Conservation (phyloP, 2,329 filamentous ascomycete species). For the Dactylellina leptospora region DNA sequence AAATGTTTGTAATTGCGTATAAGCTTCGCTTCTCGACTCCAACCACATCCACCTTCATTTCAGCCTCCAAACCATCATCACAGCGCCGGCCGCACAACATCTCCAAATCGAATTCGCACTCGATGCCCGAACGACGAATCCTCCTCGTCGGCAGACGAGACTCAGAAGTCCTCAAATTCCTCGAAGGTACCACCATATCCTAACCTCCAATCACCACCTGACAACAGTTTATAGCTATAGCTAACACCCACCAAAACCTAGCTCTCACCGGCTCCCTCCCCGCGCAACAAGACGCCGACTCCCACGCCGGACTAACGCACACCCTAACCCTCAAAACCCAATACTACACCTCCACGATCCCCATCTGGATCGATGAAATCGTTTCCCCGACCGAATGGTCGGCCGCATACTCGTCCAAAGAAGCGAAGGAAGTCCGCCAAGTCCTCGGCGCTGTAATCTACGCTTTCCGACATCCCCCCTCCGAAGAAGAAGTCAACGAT, state of each 20-base stretch:
- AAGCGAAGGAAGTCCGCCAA: slow-evolving; percentile 70
- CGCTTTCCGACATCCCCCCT: slow-evolving; percentile 61
- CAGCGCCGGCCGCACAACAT: slow-evolving; percentile 7
- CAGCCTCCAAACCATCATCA: too few species aligned
- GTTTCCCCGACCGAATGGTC: slow-evolving; percentile 63
- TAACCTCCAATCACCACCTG: not conserved
- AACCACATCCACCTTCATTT: too few species aligned
- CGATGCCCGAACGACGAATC: slow-evolving; percentile 54
- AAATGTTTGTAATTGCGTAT: too few species aligned
- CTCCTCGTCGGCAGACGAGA: slow-evolving; percentile 55
- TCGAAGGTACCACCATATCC: slow-evolving; percentile 46
- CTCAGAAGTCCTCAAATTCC: slow-evolving; percentile 56
- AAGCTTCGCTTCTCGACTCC: too few species aligned
- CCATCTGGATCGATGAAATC: slow-evolving; percentile 74
- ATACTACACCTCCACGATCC: slow-evolving; percentile 71
- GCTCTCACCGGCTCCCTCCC: slow-evolving; percentile 56
- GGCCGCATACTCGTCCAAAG: slow-evolving; percentile 68
- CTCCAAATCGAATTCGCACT: slow-evolving; percentile 18
- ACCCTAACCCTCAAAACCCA: slow-evolving; percentile 66
- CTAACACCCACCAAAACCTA: not conserved
- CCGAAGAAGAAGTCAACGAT: not conserved
- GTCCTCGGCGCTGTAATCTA: slow-evolving; percentile 71
- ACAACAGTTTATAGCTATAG: not conserved
- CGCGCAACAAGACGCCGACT: slow-evolving; percentile 56
- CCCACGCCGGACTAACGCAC: slow-evolving; percentile 70